Percentiles rank a stretch among this genome's conserved stretches.
Conservation (phyloP, 305 asterid species). For the Euphrasia arctica region DNA sequence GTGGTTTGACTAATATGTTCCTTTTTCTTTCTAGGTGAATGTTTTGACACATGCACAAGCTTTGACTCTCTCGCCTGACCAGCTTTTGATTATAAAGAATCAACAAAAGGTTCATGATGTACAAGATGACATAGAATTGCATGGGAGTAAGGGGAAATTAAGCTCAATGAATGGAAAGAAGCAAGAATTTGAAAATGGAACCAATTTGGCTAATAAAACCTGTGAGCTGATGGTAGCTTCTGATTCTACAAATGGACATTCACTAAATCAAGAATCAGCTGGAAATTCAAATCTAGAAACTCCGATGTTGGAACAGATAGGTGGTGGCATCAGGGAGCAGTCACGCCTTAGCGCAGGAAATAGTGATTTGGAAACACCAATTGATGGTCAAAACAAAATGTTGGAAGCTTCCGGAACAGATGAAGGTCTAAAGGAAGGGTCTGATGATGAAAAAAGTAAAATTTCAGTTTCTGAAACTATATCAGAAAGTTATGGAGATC, state of each 20-base stretch:
- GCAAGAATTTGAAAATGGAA: slow-evolving; percentile 26
- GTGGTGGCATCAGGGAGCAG: not conserved
- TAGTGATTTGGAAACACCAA: slow-evolving; percentile 19
- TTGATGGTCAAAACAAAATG: slow-evolving; percentile 20
- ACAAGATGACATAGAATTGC: slow-evolving; percentile 59
- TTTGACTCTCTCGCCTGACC: slow-evolving; percentile 26
- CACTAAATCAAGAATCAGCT: slow-evolving; percentile 8
- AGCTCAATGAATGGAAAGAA: slow-evolving; percentile 24
- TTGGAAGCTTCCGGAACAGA: slow-evolving; percentile 29
- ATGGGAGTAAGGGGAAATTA: slow-evolving; percentile 15
- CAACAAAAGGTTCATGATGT: slow-evolving; percentile 44
- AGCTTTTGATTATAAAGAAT: slow-evolving; percentile 33
- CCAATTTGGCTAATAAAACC: slow-evolving; percentile 22
- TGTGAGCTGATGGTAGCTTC: slow-evolving; percentile 20
- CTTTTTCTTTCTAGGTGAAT: slow-evolving; percentile 53
- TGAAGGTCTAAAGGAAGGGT: slow-evolving; percentile 24
- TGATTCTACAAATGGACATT: slow-evolving; percentile 28
- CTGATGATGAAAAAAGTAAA: slow-evolving; percentile 21
- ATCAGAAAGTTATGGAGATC: slow-evolving; percentile 33
- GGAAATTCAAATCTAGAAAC: slow-evolving; percentile 19
- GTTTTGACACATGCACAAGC: slow-evolving; percentile 68
- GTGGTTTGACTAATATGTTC: not conserved
- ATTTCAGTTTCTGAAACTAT: slow-evolving; percentile 25
- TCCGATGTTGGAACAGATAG: slow-evolving; percentile 22
- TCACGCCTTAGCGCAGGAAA: slow-evolving; percentile 5